Evolutionary conservation across 2,329 filamentous ascomycete genomes (phyloP).

Genomic region (Colletotrichum limetticola): DNA sequence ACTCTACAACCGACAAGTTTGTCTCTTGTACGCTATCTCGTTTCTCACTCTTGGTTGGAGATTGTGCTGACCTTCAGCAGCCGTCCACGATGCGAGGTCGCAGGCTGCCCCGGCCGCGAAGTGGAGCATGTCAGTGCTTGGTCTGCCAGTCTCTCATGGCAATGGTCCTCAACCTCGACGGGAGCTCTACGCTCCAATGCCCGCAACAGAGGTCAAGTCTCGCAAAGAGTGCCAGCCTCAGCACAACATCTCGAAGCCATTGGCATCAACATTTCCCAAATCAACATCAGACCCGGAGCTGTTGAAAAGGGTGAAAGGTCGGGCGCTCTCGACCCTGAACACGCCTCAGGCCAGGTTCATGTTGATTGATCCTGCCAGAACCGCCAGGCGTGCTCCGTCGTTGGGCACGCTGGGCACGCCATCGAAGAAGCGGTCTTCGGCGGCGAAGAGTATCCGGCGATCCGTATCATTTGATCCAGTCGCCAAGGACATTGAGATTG

Average conservation of each 20-base stretch:
- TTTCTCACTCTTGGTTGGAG: background rate
- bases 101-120: background rate
- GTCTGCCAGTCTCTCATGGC: slow-evolving; percentile 30
- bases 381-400: background rate
- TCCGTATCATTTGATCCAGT: background rate
- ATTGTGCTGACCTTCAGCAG: background rate
- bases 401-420: background rate
- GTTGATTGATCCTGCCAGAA: background rate
- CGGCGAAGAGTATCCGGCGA: background rate
- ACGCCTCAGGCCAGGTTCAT: background rate
- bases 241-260: background rate
- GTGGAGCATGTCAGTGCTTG: background rate
- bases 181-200: slow-evolving; percentile 36
- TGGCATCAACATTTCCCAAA: background rate
- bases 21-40: background rate
- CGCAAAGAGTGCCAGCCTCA: slow-evolving; percentile 53
- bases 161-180: slow-evolving; percentile 48
- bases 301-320: background rate
- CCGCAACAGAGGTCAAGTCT: slow-evolving; percentile 52
- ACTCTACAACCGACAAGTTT: background rate
- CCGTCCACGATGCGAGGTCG: background rate
- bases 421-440: background rate
- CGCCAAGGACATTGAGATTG: background rate
- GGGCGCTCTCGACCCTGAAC: background rate
- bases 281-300: background rate